A percentile compares a stretch with the other conserved stretches of the same genome.
These are phyloP conservation scores for Staphylotrichum longicolle DNA, from an alignment of 495 filamentous ascomycete species.

Conservation along the genomic window DNA sequence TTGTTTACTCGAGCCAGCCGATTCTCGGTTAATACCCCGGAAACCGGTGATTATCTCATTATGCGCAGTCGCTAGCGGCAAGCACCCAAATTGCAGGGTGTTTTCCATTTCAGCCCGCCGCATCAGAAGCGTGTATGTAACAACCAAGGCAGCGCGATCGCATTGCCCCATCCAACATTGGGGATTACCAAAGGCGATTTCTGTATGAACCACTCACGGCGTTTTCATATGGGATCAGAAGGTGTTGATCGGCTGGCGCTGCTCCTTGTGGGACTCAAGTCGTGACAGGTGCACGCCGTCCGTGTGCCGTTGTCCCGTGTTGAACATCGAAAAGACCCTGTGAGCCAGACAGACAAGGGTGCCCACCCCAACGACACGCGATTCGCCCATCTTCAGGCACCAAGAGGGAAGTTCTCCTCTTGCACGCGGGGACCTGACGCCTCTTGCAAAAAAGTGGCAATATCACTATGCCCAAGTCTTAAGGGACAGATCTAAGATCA, in stretches of 20 bases:
- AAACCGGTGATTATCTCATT: constrained; percentile 22
- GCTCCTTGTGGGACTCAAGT: background rate
- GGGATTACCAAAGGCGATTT: constrained; percentile 8
- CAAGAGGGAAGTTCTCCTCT: background rate
- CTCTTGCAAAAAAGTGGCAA: background rate
- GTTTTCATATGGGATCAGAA: background rate
- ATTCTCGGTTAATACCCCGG: constrained; percentile 5
- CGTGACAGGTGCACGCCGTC: no score
- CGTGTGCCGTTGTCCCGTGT: constrained; percentile 10
- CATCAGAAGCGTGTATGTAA: background rate
- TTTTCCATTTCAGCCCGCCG: constrained; percentile 13
- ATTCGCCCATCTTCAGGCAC: constrained; percentile 4
- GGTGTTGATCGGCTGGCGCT: constrained; percentile 1
- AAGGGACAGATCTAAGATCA: no score
- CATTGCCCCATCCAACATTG: background rate
- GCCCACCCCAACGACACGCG: background rate
- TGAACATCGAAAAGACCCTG: constrained; percentile 9
- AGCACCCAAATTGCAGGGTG: constrained; percentile 8
- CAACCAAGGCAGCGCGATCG: background rate
- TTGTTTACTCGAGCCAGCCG: constrained; percentile 21
- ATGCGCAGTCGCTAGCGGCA: constrained; percentile 12
- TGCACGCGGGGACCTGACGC: background rate
- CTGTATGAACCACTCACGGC: background rate
- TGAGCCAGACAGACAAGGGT: constrained; percentile 9
- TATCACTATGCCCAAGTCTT: background rate